Conservation (phyloP, 75 land plant species). For the Picea sitchensis region DNA sequence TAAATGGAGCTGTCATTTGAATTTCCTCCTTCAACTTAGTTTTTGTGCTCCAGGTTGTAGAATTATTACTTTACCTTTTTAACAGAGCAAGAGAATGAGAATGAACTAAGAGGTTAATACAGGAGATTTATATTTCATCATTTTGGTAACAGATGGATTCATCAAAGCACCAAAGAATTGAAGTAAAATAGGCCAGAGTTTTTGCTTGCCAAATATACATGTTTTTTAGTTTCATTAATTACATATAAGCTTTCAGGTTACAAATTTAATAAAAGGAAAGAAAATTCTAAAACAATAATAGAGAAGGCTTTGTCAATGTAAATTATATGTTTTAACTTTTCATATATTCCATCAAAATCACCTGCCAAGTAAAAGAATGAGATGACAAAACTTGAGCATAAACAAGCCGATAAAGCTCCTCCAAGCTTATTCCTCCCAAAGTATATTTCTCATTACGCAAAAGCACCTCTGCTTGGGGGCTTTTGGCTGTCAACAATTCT, state of each 20-base stretch:
- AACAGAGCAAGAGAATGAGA: neutral
- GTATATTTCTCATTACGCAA: slow-evolving; percentile 62
- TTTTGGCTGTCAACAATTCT: slow-evolving; percentile 73
- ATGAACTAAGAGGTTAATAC: neutral
- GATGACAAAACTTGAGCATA: slow-evolving; percentile 95
- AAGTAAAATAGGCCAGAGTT: neutral
- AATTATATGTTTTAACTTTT: neutral
- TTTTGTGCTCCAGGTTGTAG: no score
- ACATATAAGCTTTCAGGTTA: neutral
- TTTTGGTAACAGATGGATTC: neutral
- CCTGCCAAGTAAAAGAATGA: slow-evolving; percentile 93
- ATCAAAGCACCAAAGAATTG: neutral
- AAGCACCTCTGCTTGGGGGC: slow-evolving; percentile 52
- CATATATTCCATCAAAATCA: slow-evolving; percentile 17
- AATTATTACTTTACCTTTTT: no score
- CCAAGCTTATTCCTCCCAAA: slow-evolving; percentile 78
- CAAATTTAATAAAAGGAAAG: neutral
- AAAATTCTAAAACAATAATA: neutral
- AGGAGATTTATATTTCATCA: neutral
- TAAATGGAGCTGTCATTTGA: no score
- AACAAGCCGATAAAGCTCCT: slow-evolving; percentile 82
- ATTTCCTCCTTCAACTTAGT: no score
- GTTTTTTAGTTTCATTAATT: neutral
- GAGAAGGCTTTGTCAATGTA: neutral
- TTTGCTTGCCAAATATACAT: neutral